These are phyloP conservation scores for Aspergillus alliaceus DNA, from an alignment of 2,329 filamentous ascomycete genomes.

Conservation along the genomic window DNA sequence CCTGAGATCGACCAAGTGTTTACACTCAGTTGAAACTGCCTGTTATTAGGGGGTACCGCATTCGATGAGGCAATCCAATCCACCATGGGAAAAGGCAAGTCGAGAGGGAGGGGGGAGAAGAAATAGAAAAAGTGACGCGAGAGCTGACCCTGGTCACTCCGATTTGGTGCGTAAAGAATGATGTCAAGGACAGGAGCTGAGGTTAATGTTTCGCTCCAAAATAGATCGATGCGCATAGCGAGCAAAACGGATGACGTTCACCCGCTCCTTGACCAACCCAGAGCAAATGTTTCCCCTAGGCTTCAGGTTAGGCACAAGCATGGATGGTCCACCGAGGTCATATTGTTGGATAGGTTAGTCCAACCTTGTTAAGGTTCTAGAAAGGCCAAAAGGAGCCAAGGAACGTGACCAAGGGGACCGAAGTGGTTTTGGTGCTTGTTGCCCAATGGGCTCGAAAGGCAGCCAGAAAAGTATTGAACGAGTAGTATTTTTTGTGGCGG, in stretches of 20 bases:
- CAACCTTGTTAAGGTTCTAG: slow-evolving; percentile 16
- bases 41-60: too few species aligned
- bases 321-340: slow-evolving; percentile 1
- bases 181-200: background rate
- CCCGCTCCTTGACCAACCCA: background rate
- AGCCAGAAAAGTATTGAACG: slow-evolving; percentile 5
- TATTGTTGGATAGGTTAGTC: slow-evolving; percentile 1
- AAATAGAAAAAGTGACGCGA: background rate
- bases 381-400: slow-evolving; percentile 11
- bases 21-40: background rate
- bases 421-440: background rate
- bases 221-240: background rate
- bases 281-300: background rate
- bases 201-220: background rate
- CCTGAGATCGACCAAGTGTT: background rate
- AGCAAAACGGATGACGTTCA: background rate
- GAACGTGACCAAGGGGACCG: background rate
- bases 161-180: background rate
- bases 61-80: too few species aligned
- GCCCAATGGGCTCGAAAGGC: slow-evolving; percentile 12
- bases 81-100: too few species aligned
- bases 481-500: slow-evolving; percentile 20
- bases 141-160: background rate
- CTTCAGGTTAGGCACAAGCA: slow-evolving; percentile 11
- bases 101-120: background rate